phyloP scores from a whole-genome alignment of 441 rosid species.

The Aquilaria agallochum region DNA sequence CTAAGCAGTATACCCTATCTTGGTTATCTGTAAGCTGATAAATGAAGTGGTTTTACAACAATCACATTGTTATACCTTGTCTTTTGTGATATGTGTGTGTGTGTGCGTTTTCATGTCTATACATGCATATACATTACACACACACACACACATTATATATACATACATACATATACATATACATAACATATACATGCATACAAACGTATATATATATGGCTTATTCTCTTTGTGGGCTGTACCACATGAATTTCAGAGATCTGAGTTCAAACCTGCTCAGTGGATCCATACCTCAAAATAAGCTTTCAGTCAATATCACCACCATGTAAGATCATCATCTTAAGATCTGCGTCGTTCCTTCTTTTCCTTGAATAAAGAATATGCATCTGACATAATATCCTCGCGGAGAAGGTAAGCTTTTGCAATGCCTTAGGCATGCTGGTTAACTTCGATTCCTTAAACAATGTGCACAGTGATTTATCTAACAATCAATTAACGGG shows the following conservation, averaged over 20 bases:
- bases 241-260: constrained; percentile 52
- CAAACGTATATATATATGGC: neutral
- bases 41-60: constrained; percentile 5
- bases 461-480: constrained; percentile 52
- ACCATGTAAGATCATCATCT: constrained; percentile 65
- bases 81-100: neutral
- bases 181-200: no score
- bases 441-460: constrained; percentile 15
- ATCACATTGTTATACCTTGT: constrained; percentile 3
- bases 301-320: constrained; percentile 69
- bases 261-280: constrained; percentile 75
- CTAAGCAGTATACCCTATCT: constrained; percentile 69
- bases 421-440: no score
- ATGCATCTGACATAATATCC: no score
- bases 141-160: no score
- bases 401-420: no score
- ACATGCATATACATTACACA: no score
- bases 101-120: no score
- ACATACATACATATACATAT: no score
- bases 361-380: constrained; percentile 2
- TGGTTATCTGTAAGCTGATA: constrained; percentile 77
- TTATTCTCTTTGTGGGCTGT: constrained; percentile 7
- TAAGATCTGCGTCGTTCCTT: constrained; percentile 8
- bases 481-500: constrained; percentile 77
- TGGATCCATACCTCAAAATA: constrained; percentile 66